A percentile compares a stretch with the other conserved stretches of the same genome.
Conservation (phyloP, 2,329 filamentous ascomycete species). For the Purpureocillium takamizusanense region DNA sequence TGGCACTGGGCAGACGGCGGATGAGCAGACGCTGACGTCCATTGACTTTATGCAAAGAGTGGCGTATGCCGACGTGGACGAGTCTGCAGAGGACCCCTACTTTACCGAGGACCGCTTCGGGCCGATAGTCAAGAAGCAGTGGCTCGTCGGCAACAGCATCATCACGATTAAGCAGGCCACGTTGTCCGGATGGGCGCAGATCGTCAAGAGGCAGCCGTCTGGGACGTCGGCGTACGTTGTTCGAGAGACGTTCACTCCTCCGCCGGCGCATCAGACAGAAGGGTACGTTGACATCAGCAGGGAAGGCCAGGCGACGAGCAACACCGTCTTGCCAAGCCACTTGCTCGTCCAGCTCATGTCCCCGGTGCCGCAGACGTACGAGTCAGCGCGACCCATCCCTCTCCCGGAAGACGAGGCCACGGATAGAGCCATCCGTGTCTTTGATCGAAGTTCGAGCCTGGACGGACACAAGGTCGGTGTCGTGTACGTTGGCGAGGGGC, state of each 20-base stretch:
- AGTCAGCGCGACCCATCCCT: constrained; percentile 60
- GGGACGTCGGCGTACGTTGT: constrained; percentile 52
- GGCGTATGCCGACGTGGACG: constrained; percentile 75
- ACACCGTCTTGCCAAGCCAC: constrained; percentile 63
- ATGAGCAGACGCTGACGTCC: constrained; percentile 89
- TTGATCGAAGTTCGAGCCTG: constrained; percentile 82
- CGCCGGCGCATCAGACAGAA: constrained; percentile 46
- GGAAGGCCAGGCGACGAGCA: constrained; percentile 43
- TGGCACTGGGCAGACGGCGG: constrained; percentile 60
- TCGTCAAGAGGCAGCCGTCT: constrained; percentile 65
- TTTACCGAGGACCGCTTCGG: constrained; percentile 59
- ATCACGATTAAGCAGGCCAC: constrained; percentile 65
- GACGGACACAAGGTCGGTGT: constrained; percentile 95
- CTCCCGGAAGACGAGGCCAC: constrained; percentile 63
- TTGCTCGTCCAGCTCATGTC: constrained; percentile 62
- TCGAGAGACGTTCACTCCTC: constrained; percentile 49
- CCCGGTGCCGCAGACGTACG: constrained; percentile 47
- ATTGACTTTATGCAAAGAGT: constrained; percentile 92
- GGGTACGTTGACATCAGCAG: constrained; percentile 37
- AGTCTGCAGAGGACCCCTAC: constrained; percentile 57
- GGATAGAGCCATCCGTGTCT: constrained; percentile 65
- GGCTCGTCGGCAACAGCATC: constrained; percentile 66
- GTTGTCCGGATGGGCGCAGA: constrained; percentile 57
- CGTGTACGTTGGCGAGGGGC: constrained; percentile 83
- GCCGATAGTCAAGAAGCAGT: constrained; percentile 56